Conservation (phyloP, 495 filamentous ascomycete species). For the Durotheca rogersii region DNA sequence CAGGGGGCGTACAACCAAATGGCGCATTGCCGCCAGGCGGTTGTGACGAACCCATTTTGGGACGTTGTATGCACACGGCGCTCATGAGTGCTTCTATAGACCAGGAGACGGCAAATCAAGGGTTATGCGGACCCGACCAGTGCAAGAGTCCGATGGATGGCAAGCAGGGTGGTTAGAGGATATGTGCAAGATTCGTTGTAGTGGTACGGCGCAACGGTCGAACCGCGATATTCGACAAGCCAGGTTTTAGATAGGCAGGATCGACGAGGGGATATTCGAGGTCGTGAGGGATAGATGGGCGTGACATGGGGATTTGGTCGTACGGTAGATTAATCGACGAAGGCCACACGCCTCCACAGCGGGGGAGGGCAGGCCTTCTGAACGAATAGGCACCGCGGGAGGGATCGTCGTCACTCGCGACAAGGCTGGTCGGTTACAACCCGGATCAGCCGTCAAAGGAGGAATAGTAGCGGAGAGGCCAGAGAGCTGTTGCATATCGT, state of each 20-base stretch:
- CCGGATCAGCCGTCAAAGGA: slow-evolving; percentile 25
- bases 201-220: background rate
- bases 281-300: background rate
- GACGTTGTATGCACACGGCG: slow-evolving; percentile 43
- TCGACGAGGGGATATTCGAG: slow-evolving; percentile 8
- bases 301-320: slow-evolving; percentile 13
- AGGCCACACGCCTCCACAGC: slow-evolving; percentile 15
- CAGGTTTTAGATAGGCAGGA: slow-evolving; percentile 9
- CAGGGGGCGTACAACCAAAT: slow-evolving; percentile 60
- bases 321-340: slow-evolving; percentile 10
- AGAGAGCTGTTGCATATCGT: slow-evolving; percentile 18
- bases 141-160: background rate
- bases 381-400: slow-evolving; percentile 7
- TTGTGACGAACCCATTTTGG: slow-evolving; percentile 50
- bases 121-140: slow-evolving; percentile 4
- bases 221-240: slow-evolving; percentile 12
- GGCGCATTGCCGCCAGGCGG: slow-evolving; percentile 46
- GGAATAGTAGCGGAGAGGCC: slow-evolving; percentile 26
- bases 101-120: slow-evolving; percentile 4
- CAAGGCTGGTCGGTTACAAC: slow-evolving; percentile 25
- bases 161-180: no score
- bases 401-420: slow-evolving; percentile 24
- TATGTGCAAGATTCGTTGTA: slow-evolving; percentile 16
- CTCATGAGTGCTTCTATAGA: slow-evolving; percentile 45
- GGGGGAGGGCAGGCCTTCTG: slow-evolving; percentile 14